phyloP scores from a whole-genome alignment of 257 asterid genomes.

The Solanum appendiculatum region DNA sequence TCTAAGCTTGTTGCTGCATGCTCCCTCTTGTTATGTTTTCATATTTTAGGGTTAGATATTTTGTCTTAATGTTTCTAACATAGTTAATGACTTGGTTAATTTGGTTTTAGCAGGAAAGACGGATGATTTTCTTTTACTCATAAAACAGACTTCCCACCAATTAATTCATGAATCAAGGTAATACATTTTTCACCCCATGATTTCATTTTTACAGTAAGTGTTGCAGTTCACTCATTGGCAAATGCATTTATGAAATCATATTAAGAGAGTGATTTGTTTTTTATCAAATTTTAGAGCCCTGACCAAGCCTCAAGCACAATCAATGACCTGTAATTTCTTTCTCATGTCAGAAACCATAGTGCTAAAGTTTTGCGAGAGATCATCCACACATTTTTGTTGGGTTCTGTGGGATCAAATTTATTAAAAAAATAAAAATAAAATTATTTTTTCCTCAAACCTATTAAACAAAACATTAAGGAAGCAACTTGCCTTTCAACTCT shows the following conservation, averaged over 20 bases:
- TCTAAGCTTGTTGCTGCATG: background rate
- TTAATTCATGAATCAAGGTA: conserved; percentile 13
- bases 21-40: background rate
- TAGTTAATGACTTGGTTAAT: background rate
- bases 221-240: background rate
- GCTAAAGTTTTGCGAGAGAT: background rate
- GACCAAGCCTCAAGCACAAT: background rate
- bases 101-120: conserved; percentile 41
- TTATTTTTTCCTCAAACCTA: background rate
- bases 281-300: background rate
- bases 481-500: background rate
- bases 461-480: background rate
- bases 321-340: background rate
- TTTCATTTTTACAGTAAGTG: background rate
- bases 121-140: conserved; percentile 23
- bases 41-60: background rate
- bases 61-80: background rate
- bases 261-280: background rate
- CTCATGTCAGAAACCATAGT: background rate
- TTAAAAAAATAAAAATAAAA: background rate
- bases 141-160: background rate
- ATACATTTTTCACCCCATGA: background rate
- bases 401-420: background rate
- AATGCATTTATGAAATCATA: background rate
- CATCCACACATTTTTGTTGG: background rate